Base-by-base conservation (phyloP, 768 basidiomycete species). In the Exsudoporus frostii region DNA sequence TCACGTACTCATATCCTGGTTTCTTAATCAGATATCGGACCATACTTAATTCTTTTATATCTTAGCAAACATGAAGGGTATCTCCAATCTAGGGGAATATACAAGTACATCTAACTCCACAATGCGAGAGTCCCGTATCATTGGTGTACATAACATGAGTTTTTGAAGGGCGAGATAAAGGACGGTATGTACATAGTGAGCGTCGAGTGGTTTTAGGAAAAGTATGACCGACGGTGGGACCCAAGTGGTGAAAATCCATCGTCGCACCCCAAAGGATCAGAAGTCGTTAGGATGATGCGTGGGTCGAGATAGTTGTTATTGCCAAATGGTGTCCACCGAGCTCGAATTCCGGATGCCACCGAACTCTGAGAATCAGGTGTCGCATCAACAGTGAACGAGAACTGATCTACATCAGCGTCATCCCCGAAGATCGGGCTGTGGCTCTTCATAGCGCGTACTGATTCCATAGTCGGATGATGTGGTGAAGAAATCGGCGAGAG, bases 341-440 rank as follows among this genome's bases (percentile, higher is more conserved):
- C 20, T n/a, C 39, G 52, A 17, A 52, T 36, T 3, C 53, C 55
- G 3, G 65, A 44, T 0, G 55, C 56, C 25, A 56, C 41, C n/a
- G 66, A 46, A 22, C 44, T 58, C 25, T 47, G 56, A 1, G 65
- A 47, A 19, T 54, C 54, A 3, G 57, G 44, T 44, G 57, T 38
- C 8, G 54, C 49, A 17, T 65, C 63, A 5, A 58, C 70, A 36
- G 73, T 71, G 63, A 80, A 83, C 38, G 69, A 73, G 64, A 83
- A 83, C 24, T 77, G 80, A 50, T 82, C 80, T 32, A 79, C 59
- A 38, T 83, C 81, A 17, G 69, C 63, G 11, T 73, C 70, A n/a
- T 71, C 71, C 32, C 74, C 74, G 47, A 81, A 83, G 48, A 80
- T 78, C 0, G 73, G 69, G 13, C 75, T 74, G 20, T 55, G 29